Conservation (phyloP, 352 stramenopile species). For the Globisporangium viniferum region DNA sequence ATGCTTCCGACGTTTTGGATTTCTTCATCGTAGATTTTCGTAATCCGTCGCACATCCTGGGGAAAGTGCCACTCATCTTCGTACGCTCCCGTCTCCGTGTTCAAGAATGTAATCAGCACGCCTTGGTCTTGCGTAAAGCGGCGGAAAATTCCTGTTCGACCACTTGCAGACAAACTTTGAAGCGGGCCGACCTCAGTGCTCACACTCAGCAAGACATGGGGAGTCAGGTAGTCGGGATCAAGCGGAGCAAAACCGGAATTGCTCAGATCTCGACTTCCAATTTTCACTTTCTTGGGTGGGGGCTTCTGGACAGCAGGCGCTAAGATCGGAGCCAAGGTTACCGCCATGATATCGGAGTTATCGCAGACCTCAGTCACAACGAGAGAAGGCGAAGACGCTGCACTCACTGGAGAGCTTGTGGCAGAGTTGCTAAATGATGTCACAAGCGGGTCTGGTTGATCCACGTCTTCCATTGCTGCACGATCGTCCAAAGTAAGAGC, state of each 20-base stretch:
- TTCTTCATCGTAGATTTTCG: slow-evolving; percentile 77
- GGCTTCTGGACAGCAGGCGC: slow-evolving; percentile 36
- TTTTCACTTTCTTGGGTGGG: slow-evolving; percentile 7
- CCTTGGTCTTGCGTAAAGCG: slow-evolving; percentile 51
- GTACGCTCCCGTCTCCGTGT: slow-evolving; percentile 82
- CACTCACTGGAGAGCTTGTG: slow-evolving; percentile 9
- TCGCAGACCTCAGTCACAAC: slow-evolving; percentile 19
- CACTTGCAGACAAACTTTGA: slow-evolving; percentile 56
- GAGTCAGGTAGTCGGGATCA: slow-evolving; percentile 66
- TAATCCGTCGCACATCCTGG: slow-evolving; percentile 73
- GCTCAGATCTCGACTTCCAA: slow-evolving; percentile 19
- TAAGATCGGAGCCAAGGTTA: slow-evolving; percentile 78
- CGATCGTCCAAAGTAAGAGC: slow-evolving; percentile 48
- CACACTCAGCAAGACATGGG: slow-evolving; percentile 78
- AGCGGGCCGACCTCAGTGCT: slow-evolving; percentile 67
- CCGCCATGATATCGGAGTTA: slow-evolving; percentile 73
- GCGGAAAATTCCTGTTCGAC: slow-evolving; percentile 68
- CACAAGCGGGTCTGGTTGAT: slow-evolving; percentile 69
- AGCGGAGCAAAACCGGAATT: slow-evolving; percentile 55
- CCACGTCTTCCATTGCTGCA: slow-evolving; percentile 74
- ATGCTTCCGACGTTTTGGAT: slow-evolving; percentile 69
- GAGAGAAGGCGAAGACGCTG: slow-evolving; percentile 5
- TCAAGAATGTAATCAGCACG: slow-evolving; percentile 80
- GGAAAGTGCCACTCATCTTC: slow-evolving; percentile 81
- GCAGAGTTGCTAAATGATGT: slow-evolving; percentile 13